phyloP scores from a whole-genome alignment of 257 asterid genomes.

The Pogostemon cablin region DNA sequence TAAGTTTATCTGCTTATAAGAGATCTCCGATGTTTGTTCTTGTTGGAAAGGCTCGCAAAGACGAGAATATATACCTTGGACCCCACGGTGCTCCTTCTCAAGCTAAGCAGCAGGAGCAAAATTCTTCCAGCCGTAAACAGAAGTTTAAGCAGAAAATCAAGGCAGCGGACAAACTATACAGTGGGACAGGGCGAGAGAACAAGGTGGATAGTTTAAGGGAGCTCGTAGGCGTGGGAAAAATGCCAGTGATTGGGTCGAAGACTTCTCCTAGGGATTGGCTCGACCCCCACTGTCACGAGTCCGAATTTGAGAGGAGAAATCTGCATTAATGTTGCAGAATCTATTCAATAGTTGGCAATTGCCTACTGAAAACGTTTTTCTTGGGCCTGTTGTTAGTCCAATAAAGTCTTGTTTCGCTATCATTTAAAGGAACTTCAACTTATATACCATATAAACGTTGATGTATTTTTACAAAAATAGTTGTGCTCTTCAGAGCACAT shows the following conservation, averaged over 20 bases:
- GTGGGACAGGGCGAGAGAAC: constrained; percentile 75
- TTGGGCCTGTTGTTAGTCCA: constrained; percentile 19
- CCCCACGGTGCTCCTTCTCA: constrained; percentile 96
- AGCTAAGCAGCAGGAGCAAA: constrained; percentile 67
- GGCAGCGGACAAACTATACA: constrained; percentile 68
- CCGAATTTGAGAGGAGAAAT: constrained; percentile 68
- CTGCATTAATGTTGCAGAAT: constrained; percentile 24
- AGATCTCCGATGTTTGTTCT: not conserved
- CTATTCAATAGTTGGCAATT: constrained; percentile 12
- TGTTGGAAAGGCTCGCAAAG: constrained; percentile 53
- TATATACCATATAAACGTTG: not conserved
- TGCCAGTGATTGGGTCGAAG: constrained; percentile 44
- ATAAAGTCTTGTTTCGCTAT: constrained; percentile 25
- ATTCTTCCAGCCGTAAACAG: constrained; percentile 62
- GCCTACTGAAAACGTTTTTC: not conserved
- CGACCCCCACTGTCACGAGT: constrained; percentile 92
- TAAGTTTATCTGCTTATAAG: constrained; percentile 4
- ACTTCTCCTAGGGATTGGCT: constrained; percentile 80
- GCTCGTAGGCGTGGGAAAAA: constrained; percentile 77
- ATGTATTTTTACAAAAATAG: constrained; percentile 33
- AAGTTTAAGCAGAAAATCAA: constrained; percentile 74
- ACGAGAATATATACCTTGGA: constrained; percentile 82
- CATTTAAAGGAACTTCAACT: not conserved
- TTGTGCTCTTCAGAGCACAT: not conserved
- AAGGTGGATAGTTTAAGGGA: constrained; percentile 79